Evolutionary conservation across 768 basidiomycete species (phyloP).

Genomic region (Rubroboletus pulcherrimus): DNA sequence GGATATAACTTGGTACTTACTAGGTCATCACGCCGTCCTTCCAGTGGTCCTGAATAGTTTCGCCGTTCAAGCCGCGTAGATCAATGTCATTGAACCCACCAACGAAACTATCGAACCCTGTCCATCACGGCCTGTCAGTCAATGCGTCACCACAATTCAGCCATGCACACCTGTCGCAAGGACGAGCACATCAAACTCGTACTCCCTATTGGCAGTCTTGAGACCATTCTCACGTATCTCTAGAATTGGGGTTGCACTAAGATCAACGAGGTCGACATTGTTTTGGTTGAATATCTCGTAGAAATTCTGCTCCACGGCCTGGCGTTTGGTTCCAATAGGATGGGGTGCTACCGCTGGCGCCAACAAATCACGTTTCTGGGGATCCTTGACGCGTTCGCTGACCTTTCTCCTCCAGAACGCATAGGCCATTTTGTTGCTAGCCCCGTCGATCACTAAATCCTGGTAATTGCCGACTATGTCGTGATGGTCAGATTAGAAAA

Average conservation of each 20-base stretch:
- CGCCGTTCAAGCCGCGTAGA: conserved; percentile 8
- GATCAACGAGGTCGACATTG: conserved; percentile 14
- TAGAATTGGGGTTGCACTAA: conserved; percentile 2
- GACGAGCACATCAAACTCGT: conserved; percentile 12
- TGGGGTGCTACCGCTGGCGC: conserved; percentile 12
- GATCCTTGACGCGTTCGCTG: conserved; percentile 10
- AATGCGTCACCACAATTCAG: background rate
- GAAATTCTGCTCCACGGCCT: conserved; percentile 6
- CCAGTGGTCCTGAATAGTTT: conserved; percentile 17
- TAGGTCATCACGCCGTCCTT: conserved; percentile 12
- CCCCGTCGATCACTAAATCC: conserved; percentile 1
- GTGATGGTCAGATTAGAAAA: background rate
- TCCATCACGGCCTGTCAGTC: background rate
- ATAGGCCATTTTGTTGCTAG: conserved; percentile 2
- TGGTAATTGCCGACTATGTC: conserved; percentile 6
- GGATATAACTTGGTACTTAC: background rate
- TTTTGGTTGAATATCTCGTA: conserved; percentile 16
- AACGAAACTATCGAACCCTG: conserved; percentile 10
- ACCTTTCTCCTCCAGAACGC: conserved; percentile 16
- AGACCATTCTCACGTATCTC: conserved; percentile 10
- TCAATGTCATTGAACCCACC: conserved; percentile 8
- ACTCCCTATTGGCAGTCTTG: conserved; percentile 3
- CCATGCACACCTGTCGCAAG: conserved; percentile 13
- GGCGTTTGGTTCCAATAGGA: conserved; percentile 7
- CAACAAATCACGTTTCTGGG: conserved; percentile 10